Percentiles rank a stretch among this genome's conserved stretches.
These are phyloP conservation scores for Cutaneotrichosporon sp. DNA, from an alignment of 1,284 basidiomycete species.

Conservation along the genomic window DNA sequence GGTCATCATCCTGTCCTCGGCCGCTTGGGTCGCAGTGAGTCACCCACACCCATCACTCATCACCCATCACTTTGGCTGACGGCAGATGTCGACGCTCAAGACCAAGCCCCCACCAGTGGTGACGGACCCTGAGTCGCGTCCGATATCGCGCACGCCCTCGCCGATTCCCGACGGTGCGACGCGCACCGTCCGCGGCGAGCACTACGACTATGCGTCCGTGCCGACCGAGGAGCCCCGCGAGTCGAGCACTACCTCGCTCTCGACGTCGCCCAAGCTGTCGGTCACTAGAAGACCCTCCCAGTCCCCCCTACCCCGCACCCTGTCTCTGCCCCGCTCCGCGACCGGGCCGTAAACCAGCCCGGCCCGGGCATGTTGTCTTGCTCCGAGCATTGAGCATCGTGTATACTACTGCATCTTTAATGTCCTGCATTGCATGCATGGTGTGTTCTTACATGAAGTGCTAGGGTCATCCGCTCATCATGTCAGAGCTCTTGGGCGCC, in stretches of 20 bases:
- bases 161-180: constrained; percentile 26
- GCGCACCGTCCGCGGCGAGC: constrained; percentile 24
- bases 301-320: background rate
- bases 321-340: too few species aligned
- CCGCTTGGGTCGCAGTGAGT: constrained; percentile 52
- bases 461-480: too few species aligned
- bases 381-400: background rate
- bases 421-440: constrained; percentile 2
- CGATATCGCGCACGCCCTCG: constrained; percentile 39
- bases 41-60: too few species aligned
- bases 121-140: constrained; percentile 28
- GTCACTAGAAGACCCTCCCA: background rate
- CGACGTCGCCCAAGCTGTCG: background rate
- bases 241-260: background rate
- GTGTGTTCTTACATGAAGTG: background rate
- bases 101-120: constrained; percentile 16
- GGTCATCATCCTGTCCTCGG: constrained; percentile 46
- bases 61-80: too few species aligned
- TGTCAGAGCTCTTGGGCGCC: too few species aligned
- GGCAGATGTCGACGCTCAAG: constrained; percentile 23
- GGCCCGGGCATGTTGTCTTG: background rate
- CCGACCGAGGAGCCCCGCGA: constrained; percentile 7
- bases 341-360: too few species aligned
- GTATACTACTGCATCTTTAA: constrained; percentile 1
- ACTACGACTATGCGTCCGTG: constrained; percentile 25